Evolutionary conservation across 2,329 filamentous ascomycete genomes (phyloP), one percentile per base, ranked within the genome.

Genomic region (Colletotrichum zoysiae): DNA sequence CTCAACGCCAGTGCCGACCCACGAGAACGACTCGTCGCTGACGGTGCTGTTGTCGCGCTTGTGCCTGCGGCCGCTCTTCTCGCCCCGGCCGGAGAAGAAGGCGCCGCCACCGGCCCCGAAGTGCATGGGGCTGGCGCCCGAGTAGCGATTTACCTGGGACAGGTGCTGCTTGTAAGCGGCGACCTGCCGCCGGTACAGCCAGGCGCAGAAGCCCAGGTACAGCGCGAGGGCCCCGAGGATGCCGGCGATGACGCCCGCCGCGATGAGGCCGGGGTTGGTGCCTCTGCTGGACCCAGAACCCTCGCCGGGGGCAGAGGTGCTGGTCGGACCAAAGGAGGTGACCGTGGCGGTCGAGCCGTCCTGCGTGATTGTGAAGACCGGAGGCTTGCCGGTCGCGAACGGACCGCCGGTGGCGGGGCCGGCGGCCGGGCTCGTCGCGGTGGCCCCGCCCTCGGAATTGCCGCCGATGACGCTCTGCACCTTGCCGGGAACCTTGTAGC

Each of bases 121-220:
- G 68, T 80, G 81, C 55, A 82, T 84, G 26, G 82, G 81, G n/a
- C 82, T 83, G 23, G 83, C 82, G 26, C 82, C 79, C 1, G 83
- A 82, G 62, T 89, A 88, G 5, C 87, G 85, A 76, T 93, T 91
- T 1, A 88, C 84, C 76, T 91, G 87, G 1, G 90, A 89, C 42
- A 93, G 87, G 78, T 94, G 92, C 44, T 87, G 84, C 80, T 91
- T 91, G 84, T 94, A 95, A 12, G 92, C 87, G 40, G 83, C 81
- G 20, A 94, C 87, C 79, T 93, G 92, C 60, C 90, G 90, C 38
- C 91, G 87, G 83, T 94, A 94, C 9, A 95, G 83, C 88, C 90
- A 94, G 23, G 88, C 87, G 80, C 91, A 93, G 83, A 92, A 93
- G 57, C 89, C 90, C 16, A 93, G 86, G 78, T 93, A 93, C 1